Percentiles rank a stretch among this genome's conserved stretches.
Conservation (phyloP, 352 stramenopile genomes). For the Phytophthora foliorum region DNA sequence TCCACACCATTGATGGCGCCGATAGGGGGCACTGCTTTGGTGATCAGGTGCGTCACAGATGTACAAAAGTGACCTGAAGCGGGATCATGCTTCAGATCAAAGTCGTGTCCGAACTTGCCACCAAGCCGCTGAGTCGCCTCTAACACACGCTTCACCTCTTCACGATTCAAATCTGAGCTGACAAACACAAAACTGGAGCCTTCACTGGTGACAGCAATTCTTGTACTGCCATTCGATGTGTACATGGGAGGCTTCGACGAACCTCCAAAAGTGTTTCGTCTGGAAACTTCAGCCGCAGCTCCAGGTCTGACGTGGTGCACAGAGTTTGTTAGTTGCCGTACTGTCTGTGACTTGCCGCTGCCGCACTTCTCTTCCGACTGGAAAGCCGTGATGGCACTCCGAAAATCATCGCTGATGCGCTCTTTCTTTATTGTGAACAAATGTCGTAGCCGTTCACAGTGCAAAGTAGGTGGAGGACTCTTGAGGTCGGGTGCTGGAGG, state of each 20-base stretch:
- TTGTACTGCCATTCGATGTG: constrained; percentile 23
- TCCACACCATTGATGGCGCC: constrained; percentile 10
- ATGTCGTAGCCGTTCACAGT: constrained; percentile 14
- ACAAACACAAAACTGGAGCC: constrained; percentile 63
- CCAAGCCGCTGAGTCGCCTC: constrained; percentile 69
- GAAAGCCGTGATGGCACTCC: constrained; percentile 58
- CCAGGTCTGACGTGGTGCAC: background rate
- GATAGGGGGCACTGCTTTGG: constrained; percentile 56
- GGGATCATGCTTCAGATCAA: constrained; percentile 70
- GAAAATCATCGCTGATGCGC: constrained; percentile 61
- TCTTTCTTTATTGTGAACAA: constrained; percentile 38
- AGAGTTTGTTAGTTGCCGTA: constrained; percentile 12
- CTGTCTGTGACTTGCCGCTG: constrained; percentile 19
- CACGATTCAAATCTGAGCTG: constrained; percentile 62
- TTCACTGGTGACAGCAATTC: background rate
- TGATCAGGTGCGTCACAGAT: constrained; percentile 83
- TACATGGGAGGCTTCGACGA: constrained; percentile 26
- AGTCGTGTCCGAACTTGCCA: constrained; percentile 77
- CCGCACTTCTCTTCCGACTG: constrained; percentile 31
- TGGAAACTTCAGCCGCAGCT: constrained; percentile 3
- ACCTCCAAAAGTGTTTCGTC: constrained; percentile 9
- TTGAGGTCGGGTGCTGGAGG: constrained; percentile 14
- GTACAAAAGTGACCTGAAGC: constrained; percentile 50
- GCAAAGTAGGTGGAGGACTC: constrained; percentile 1
- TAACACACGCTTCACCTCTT: constrained; percentile 65